Conservation (phyloP, 352 stramenopile genomes). For the Globisporangium mamillatum region DNA sequence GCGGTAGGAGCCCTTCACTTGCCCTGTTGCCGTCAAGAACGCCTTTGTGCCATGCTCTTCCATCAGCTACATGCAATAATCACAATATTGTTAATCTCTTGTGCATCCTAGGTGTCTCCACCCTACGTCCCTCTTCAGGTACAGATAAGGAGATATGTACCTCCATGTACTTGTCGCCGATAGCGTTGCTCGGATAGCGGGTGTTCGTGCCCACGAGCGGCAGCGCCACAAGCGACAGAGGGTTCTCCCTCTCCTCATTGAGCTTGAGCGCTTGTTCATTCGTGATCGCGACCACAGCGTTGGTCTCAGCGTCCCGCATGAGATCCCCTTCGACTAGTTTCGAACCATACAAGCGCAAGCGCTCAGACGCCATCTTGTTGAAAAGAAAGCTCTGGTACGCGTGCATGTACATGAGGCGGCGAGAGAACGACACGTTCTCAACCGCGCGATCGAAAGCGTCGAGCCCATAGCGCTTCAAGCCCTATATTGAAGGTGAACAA, state of each 20-base stretch:
- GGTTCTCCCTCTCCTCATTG: conserved; percentile 26
- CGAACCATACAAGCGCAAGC: conserved; percentile 34
- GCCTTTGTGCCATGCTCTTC: conserved; percentile 42
- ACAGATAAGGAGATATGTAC: conserved; percentile 18
- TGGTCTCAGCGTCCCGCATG: conserved; percentile 24
- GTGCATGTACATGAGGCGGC: conserved; percentile 72
- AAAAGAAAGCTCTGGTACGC: conserved; percentile 81
- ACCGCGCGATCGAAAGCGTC: conserved; percentile 57
- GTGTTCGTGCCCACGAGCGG: conserved; percentile 60
- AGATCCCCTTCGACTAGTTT: conserved; percentile 61
- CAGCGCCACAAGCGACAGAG: conserved; percentile 45
- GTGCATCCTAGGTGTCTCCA: neutral
- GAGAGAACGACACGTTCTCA: conserved; percentile 46
- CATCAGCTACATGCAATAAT: conserved; percentile 32
- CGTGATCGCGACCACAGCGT: conserved; percentile 31
- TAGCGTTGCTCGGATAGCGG: conserved; percentile 38
- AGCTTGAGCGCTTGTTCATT: conserved; percentile 35
- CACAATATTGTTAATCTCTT: neutral
- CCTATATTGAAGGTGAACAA: conserved; percentile 15
- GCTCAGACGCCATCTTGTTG: conserved; percentile 56
- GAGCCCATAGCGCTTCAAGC: conserved; percentile 56
- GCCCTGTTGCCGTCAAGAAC: conserved; percentile 30
- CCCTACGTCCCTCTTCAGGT: neutral
- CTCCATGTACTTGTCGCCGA: conserved; percentile 39
- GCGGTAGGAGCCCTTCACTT: conserved; percentile 66